Base-by-base conservation (phyloP, 176 grass and related monocot species). In the Triticum dicoccoides region DNA sequence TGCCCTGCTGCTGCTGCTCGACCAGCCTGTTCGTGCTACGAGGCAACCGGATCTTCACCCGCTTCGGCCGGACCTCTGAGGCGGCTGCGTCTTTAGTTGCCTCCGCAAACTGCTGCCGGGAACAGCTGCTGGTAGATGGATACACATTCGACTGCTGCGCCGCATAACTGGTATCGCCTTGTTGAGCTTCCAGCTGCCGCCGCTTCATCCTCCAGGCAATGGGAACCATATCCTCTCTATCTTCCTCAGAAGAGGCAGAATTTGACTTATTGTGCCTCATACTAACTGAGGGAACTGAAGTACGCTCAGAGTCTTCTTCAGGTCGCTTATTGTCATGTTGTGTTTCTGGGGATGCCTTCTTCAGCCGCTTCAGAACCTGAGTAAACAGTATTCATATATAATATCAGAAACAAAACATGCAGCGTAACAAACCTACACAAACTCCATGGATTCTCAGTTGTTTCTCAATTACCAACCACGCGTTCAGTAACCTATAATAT, bases 361-460 rank as follows among this genome's bases (percentile, higher is more conserved):
- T 99, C 89, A 99, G 78, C 47, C 97, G 92, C 90, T 89, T 96
- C 37, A 93, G 78, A 89, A 92, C 94, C 97, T 99, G 77, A 30
- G 61, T 9, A 45, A 45, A 82, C 18, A 59, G 12, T 23, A 88
- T 37, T 68, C 52, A 84, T 38, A 45, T 74, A 54, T 8, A 67
- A 54, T 8, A 67, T 85, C 34, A 87, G 73, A 77, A 80, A 33
- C 62, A 68, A 45, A 63, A 64, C 32, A 15, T 35, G 47, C 18
- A 68, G 29, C 1, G 8, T 76, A 76, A 52, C 7, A 12, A 75
- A 30, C 73, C 73, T 52, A 76, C 73, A 35, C 44, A 6, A 54
- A 32, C 6, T 51, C 18, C 24, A 86, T 37, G 72, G 42, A 29
- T 74, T 23, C 21, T 15, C 12, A 13, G 23, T 74, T 12, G 12